phyloP scores from a whole-genome alignment of 306 rosid genomes.

The Astragalus glycyphyllos region DNA sequence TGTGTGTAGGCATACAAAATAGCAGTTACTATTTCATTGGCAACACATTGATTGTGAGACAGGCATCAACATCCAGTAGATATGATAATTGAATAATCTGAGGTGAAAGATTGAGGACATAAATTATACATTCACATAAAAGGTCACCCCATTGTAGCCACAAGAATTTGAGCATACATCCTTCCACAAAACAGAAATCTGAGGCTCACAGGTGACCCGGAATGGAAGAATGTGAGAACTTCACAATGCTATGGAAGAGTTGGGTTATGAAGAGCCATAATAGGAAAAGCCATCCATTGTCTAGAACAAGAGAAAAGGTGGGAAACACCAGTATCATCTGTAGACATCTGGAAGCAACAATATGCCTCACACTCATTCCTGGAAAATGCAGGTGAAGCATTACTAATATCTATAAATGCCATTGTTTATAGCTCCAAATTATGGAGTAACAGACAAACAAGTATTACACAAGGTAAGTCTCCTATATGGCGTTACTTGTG shows the following conservation, averaged over 20 bases:
- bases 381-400: constrained; percentile 80
- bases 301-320: constrained; percentile 54
- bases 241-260: constrained; percentile 42
- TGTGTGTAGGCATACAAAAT: constrained; percentile 3
- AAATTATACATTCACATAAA: constrained; percentile 49
- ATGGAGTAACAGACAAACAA: constrained; percentile 44
- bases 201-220: constrained; percentile 65
- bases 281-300: constrained; percentile 47
- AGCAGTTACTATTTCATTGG: constrained; percentile 27
- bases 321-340: constrained; percentile 54
- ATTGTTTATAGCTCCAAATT: constrained; percentile 51
- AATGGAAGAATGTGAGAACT: constrained; percentile 55
- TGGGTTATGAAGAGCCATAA: constrained; percentile 52
- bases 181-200: constrained; percentile 56
- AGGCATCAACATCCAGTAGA: constrained; percentile 41
- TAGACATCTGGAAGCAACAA: constrained; percentile 65
- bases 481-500: constrained; percentile 22
- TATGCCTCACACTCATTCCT: constrained; percentile 68
- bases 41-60: constrained; percentile 37
- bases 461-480: constrained; percentile 35
- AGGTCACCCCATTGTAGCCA: constrained; percentile 55
- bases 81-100: constrained; percentile 31
- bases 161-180: constrained; percentile 52
- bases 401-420: constrained; percentile 57
- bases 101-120: constrained; percentile 47